These are phyloP conservation scores for Parascedosporium putredinis DNA, from an alignment of 2,329 filamentous ascomycete species.

Conservation along the genomic window DNA sequence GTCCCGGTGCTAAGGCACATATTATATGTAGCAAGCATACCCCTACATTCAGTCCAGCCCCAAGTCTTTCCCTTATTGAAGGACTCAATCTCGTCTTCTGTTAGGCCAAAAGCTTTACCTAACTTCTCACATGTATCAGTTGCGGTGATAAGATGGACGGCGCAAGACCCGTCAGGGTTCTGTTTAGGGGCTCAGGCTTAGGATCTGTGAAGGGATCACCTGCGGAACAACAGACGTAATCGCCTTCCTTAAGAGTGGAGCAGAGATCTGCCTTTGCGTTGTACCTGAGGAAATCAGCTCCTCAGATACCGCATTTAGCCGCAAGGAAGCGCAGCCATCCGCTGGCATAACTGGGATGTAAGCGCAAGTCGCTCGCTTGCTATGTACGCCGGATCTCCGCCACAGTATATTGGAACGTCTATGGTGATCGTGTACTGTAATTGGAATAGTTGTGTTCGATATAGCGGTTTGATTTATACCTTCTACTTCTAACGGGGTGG, in stretches of 20 bases:
- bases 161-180: not conserved
- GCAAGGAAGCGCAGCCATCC: conserved; percentile 15
- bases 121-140: conserved; percentile 3
- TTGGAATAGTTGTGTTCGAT: not conserved
- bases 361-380: conserved; percentile 2
- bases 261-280: conserved; percentile 18
- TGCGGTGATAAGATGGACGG: not conserved
- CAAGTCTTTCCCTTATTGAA: conserved; percentile 9
- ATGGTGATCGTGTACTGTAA: not conserved
- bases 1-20: conserved; percentile 6
- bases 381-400: not conserved
- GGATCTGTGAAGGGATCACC: conserved; percentile 8
- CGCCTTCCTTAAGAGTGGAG: conserved; percentile 13
- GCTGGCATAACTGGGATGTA: conserved; percentile 5
- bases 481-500: not conserved
- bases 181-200: not conserved
- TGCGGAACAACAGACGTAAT: conserved; percentile 14
- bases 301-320: conserved; percentile 20
- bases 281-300: conserved; percentile 19
- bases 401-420: not conserved
- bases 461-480: not conserved
- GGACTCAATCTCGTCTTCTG: not conserved
- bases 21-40: conserved; percentile 4
- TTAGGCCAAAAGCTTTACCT: not conserved
- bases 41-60: conserved; percentile 5